Evolutionary conservation across 2,329 filamentous ascomycete genomes (phyloP).

Genomic region (Pyricularia pennisetigena): DNA sequence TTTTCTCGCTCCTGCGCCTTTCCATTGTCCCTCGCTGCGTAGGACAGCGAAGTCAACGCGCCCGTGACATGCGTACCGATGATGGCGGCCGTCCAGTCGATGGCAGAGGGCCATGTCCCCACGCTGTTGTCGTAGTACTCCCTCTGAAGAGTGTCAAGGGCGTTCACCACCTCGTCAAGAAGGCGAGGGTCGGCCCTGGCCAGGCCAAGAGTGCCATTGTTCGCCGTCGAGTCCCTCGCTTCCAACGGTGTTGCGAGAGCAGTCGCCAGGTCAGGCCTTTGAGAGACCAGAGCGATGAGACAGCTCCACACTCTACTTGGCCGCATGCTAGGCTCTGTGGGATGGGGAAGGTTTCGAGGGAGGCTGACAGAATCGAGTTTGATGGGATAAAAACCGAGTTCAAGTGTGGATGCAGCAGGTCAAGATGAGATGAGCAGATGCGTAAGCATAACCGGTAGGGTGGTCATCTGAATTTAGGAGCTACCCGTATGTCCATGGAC

Average conservation of each 20-base stretch:
- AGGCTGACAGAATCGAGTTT: background rate
- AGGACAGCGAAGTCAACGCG: slow-evolving; percentile 60
- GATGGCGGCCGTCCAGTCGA: slow-evolving; percentile 91
- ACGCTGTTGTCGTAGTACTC: slow-evolving; percentile 68
- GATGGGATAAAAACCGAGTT: background rate
- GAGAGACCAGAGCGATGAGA: background rate
- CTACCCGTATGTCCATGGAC: background rate
- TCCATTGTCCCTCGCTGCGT: slow-evolving; percentile 34
- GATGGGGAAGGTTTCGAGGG: background rate
- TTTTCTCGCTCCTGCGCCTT: slow-evolving; percentile 46
- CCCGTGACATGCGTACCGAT: slow-evolving; percentile 70
- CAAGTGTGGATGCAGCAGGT: background rate
- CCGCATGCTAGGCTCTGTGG: background rate
- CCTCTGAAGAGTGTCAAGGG: slow-evolving; percentile 67
- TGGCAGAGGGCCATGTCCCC: slow-evolving; percentile 75
- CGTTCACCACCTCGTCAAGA: slow-evolving; percentile 44
- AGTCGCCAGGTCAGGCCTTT: background rate
- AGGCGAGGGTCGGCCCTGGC: slow-evolving; percentile 7
- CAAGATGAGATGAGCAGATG: background rate
- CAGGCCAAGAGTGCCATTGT: background rate
- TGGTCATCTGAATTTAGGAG: background rate
- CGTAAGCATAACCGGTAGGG: background rate
- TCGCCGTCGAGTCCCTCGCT: background rate
- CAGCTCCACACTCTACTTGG: background rate
- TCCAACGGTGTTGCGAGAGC: background rate